These are phyloP conservation scores for Corylus avellana DNA, from an alignment of 306 rosid genomes.

Conservation along the genomic window DNA sequence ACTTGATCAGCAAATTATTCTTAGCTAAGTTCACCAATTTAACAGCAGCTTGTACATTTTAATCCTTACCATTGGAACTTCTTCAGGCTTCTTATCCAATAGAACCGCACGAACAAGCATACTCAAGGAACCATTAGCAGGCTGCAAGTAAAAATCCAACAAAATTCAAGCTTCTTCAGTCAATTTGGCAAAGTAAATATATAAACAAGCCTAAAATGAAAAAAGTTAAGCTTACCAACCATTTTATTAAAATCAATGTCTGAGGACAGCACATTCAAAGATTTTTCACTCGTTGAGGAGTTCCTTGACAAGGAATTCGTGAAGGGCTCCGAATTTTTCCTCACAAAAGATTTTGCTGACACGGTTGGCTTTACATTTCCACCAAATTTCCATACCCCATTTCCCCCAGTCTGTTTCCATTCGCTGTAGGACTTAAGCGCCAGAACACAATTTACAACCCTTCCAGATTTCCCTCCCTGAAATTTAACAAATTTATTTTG, in stretches of 20 bases:
- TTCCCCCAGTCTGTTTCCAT: constrained; percentile 82
- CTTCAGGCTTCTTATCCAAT: constrained; percentile 88
- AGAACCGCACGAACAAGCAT: constrained; percentile 72
- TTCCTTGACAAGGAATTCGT: constrained; percentile 71
- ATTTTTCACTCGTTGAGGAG: constrained; percentile 64
- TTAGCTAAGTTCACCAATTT: not conserved
- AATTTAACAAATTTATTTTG: constrained; percentile 16
- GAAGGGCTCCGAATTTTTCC: constrained; percentile 89
- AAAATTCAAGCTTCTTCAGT: not conserved
- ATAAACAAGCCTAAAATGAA: constrained; percentile 25
- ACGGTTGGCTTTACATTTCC: constrained; percentile 64
- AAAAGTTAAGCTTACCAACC: constrained; percentile 65
- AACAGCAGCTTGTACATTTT: constrained; percentile 4
- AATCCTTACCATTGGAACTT: constrained; percentile 73
- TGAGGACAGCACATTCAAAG: constrained; percentile 34
- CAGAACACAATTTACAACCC: constrained; percentile 72
- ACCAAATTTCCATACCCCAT: constrained; percentile 89
- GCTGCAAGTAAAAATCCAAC: constrained; percentile 39
- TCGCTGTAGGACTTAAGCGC: constrained; percentile 88
- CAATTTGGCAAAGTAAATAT: constrained; percentile 22
- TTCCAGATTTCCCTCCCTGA: constrained; percentile 88
- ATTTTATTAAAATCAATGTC: constrained; percentile 71
- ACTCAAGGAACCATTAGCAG: constrained; percentile 60
- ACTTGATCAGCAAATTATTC: not conserved
- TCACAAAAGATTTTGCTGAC: constrained; percentile 58